Percentiles rank a stretch among this genome's conserved stretches.
Conservation (phyloP, 1,284 basidiomycete species). For the Apiotrichum gracile region DNA sequence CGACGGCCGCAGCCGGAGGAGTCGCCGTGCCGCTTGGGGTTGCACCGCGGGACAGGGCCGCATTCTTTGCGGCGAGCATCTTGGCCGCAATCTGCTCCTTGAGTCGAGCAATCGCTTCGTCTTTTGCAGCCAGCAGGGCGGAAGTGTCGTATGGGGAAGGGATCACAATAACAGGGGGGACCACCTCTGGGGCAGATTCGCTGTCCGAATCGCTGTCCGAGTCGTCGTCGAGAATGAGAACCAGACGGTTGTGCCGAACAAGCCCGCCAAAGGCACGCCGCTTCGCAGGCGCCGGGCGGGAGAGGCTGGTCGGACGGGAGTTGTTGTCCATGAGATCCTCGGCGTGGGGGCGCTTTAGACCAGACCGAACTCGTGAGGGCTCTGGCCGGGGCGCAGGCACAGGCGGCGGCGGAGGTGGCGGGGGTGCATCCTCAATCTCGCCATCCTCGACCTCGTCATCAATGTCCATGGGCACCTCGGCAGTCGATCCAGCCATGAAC, state of each 20-base stretch:
- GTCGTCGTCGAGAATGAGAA: conserved; percentile 27
- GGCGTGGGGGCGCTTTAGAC: conserved; percentile 32
- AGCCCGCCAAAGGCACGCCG: conserved; percentile 24
- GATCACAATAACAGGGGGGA: conserved; percentile 6
- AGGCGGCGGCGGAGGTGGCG: neutral
- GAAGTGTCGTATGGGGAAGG: conserved; percentile 14
- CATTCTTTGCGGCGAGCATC: conserved; percentile 17
- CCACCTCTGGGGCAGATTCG: neutral
- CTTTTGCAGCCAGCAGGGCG: conserved; percentile 25
- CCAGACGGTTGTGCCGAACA: conserved; percentile 18
- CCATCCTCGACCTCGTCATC: conserved; percentile 37
- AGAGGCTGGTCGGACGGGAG: conserved; percentile 6
- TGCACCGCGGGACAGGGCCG: neutral
- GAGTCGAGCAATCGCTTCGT: conserved; percentile 30
- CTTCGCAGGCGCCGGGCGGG: conserved; percentile 8
- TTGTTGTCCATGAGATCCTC: conserved; percentile 37
- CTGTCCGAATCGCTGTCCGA: conserved; percentile 23
- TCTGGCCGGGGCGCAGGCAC: conserved; percentile 1
- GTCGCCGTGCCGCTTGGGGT: conserved; percentile 8
- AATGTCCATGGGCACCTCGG: conserved; percentile 18
- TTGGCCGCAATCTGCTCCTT: conserved; percentile 33
- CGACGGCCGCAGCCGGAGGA: neutral
- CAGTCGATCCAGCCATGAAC: conserved; percentile 17
- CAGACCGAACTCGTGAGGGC: conserved; percentile 9
- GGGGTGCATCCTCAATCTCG: conserved; percentile 24